Evolutionary conservation across 768 basidiomycete species (phyloP), one percentile per base, ranked within the genome.

Genomic region (Leucocoprinus sp.): DNA sequence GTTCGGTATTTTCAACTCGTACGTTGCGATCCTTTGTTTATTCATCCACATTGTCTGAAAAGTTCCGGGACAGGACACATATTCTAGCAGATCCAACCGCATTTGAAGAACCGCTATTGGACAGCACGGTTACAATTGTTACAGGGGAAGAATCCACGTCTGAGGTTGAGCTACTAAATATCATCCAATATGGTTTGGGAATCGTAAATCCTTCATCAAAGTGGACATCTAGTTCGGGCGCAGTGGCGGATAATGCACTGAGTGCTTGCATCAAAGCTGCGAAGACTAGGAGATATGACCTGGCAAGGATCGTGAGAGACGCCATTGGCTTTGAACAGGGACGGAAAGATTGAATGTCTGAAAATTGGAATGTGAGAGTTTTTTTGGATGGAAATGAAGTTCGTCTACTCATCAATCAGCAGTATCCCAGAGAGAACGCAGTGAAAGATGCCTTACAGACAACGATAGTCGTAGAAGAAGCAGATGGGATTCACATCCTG

Each of bases 61-160:
- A 35, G 50, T 43, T 23, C 17, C n/a, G n/a, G n/a, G 7, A 24
- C 21, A 87, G 84, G 24, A 74, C 75, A 39, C 68, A 76, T 19
- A 59, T 93, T 8, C 66, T 97, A 3, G 70, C 82, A 0, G 95
- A 98, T 62, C 88, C 92, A 0, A 85, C 90, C 0, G 71, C 90
- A 1, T 96, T 95, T 60, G 95, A 98, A 64, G 84, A 92, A 53
- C 85, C 89, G 0, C 70, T 96, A 5, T 74, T 93, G 43, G 79
- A 85, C 11, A 82, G 88, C 0, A 72, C 74, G 0, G 57, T 92
- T 45, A 78, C 80, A 1, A 60, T 93, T 26, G 65, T 83, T 1
- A 50, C 88, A 4, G 76, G 78, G 48, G 69, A 71, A 45, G 17
- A 37, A 5, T 12, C 34, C 8, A 15, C 7, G 17, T n/a, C 15